A percentile compares a stretch with the other conserved stretches of the same genome.
Conservation (phyloP, 306 rosid species). For the Potentilla sterilis region DNA sequence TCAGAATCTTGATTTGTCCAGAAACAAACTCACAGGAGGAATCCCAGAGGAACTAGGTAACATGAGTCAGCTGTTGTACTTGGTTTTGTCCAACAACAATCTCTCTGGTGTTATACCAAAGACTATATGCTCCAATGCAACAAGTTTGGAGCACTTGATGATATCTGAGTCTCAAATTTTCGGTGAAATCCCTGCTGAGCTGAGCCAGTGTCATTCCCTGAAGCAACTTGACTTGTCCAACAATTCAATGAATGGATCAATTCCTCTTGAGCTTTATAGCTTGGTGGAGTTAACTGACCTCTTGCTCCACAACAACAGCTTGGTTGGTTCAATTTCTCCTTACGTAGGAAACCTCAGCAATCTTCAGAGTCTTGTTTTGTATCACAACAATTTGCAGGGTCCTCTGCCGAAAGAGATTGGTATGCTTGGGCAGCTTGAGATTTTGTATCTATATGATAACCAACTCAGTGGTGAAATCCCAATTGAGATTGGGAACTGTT, state of each 20-base stretch:
- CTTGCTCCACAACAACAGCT: conserved; percentile 77
- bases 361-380: conserved; percentile 58
- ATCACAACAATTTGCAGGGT: conserved; percentile 72
- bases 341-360: conserved; percentile 62
- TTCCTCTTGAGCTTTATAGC: conserved; percentile 63
- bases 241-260: conserved; percentile 72
- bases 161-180: conserved; percentile 48
- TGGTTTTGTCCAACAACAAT: conserved; percentile 74
- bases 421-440: conserved; percentile 68
- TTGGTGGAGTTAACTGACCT: conserved; percentile 61
- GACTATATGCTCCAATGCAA: conserved; percentile 66
- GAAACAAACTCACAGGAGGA: conserved; percentile 66
- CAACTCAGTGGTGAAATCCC: conserved; percentile 71
- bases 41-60: conserved; percentile 67
- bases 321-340: conserved; percentile 77
- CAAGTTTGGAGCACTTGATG: conserved; percentile 63
- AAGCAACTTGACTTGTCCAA: conserved; percentile 84
- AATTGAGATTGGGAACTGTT: conserved; percentile 78
- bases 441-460: conserved; percentile 82
- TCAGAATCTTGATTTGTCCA: conserved; percentile 72
- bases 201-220: conserved; percentile 60
- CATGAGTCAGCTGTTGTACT: conserved; percentile 48
- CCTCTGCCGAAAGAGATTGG: conserved; percentile 80
- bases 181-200: conserved; percentile 69
- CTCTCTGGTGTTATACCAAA: conserved; percentile 67